Conservation (phyloP, 371 early-diverging fungal genomes). For the Dinochytrium kinnereticum region DNA sequence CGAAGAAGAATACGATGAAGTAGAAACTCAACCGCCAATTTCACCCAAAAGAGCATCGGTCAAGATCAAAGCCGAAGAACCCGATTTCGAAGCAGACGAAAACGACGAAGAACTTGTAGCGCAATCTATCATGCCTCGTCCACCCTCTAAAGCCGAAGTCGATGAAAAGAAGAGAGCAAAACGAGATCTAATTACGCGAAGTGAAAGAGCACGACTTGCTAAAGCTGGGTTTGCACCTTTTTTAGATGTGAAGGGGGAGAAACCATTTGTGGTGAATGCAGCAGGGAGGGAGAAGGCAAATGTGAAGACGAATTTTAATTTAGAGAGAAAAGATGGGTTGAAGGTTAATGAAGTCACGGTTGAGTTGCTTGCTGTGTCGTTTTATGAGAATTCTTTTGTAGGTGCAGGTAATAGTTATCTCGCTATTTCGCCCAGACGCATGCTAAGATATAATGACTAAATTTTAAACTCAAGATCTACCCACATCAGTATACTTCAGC, state of each 20-base stretch:
- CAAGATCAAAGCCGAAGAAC: no score
- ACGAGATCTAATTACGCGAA: conserved; percentile 17
- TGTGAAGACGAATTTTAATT: neutral
- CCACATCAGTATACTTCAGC: neutral
- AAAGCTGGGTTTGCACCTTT: conserved; percentile 40
- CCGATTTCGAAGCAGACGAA: no score
- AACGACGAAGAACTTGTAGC: neutral
- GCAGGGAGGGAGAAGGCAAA: neutral
- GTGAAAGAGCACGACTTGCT: conserved; percentile 36
- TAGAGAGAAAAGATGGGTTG: conserved; percentile 30
- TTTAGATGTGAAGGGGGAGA: conserved; percentile 35
- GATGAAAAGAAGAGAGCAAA: no score
- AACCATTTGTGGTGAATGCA: conserved; percentile 26
- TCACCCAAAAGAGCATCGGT: no score
- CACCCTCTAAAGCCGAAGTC: no score
- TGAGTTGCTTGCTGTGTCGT: conserved; percentile 40
- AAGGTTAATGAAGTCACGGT: conserved; percentile 38
- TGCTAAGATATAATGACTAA: no score
- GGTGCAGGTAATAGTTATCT: neutral
- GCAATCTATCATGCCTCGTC: neutral
- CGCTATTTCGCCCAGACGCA: neutral
- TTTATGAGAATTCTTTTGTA: conserved; percentile 13
- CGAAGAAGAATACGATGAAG: conserved; percentile 25
- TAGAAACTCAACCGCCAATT: no score
- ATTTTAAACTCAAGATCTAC: no score